A percentile compares a stretch with the other conserved stretches of the same genome.
phyloP scores from a whole-genome alignment of 441 rosid species.

The Croton laevigatus region DNA sequence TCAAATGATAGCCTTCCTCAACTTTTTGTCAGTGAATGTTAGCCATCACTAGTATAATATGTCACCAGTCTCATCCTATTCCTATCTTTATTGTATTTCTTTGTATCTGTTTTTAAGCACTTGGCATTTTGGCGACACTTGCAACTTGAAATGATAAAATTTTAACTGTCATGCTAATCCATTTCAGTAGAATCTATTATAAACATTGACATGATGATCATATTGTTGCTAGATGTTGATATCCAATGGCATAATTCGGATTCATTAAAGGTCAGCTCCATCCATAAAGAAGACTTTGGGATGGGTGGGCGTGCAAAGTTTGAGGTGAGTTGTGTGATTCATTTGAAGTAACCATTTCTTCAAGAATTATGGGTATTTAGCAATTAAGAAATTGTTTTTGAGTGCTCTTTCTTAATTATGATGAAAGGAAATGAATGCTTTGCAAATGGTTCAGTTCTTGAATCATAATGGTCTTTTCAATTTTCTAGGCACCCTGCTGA shows the following conservation, averaged over 20 bases:
- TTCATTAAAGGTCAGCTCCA: slow-evolving; percentile 43
- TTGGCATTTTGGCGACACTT: not conserved
- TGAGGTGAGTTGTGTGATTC: slow-evolving; percentile 45
- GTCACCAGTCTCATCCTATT: not conserved
- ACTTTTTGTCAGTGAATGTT: not conserved
- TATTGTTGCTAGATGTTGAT: slow-evolving; percentile 57
- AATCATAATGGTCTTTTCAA: not conserved
- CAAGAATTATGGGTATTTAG: not conserved
- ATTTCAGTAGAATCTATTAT: not conserved
- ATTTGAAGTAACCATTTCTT: not conserved
- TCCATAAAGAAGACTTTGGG: slow-evolving; percentile 61
- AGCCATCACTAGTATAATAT: not conserved
- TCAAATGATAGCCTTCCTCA: not conserved
- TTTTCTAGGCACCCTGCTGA: not conserved
- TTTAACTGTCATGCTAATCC: too few relatives aligned
- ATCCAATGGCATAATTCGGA: slow-evolving; percentile 50
- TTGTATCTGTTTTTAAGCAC: not conserved
- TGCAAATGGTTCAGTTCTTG: not conserved
- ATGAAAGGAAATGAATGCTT: not conserved
- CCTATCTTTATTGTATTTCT: not conserved
- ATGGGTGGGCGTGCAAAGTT: slow-evolving; percentile 57
- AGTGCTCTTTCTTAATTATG: not conserved
- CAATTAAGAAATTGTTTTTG: not conserved
- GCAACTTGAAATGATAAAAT: not conserved
- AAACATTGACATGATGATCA: slow-evolving; percentile 1